These are phyloP conservation scores for Pyrrhoderma lamaoense DNA, from an alignment of 1,284 basidiomycete species.

Conservation along the genomic window DNA sequence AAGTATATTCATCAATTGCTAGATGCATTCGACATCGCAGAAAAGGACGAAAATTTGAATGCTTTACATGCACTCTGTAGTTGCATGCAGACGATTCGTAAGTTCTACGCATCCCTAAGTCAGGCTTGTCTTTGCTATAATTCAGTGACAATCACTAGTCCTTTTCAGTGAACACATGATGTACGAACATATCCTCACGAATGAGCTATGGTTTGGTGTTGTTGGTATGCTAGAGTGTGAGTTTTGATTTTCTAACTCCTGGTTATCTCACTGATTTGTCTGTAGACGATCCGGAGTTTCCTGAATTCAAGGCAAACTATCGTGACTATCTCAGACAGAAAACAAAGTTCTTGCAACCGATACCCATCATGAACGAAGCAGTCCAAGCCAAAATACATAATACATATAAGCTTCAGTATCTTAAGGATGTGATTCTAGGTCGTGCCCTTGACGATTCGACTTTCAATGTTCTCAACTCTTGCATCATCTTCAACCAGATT, in stretches of 20 bases:
- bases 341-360: slow-evolving; percentile 81
- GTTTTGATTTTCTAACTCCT: slow-evolving; percentile 28
- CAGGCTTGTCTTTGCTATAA: slow-evolving; percentile 2
- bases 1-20: slow-evolving; percentile 87
- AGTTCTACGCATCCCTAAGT: slow-evolving; percentile 30
- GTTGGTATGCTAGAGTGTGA: slow-evolving; percentile 96
- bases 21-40: slow-evolving; percentile 79
- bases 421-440: slow-evolving; percentile 97
- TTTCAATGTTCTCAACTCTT: slow-evolving; percentile 94
- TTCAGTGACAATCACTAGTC: slow-evolving; percentile 44
- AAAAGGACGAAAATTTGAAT: slow-evolving; percentile 85
- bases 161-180: slow-evolving; percentile 93
- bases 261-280: not conserved
- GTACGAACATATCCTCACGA: slow-evolving; percentile 92
- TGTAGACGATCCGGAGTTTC: slow-evolving; percentile 94
- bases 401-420: slow-evolving; percentile 92
- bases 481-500: slow-evolving; percentile 98
- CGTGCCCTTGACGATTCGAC: slow-evolving; percentile 93
- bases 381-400: slow-evolving; percentile 91
- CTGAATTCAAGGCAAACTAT: slow-evolving; percentile 91
- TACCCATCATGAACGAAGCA: slow-evolving; percentile 64
- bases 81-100: slow-evolving; percentile 93
- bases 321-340: slow-evolving; percentile 84
- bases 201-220: slow-evolving; percentile 88
- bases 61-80: slow-evolving; percentile 87